Evolutionary conservation across 768 basidiomycete genomes (phyloP), one percentile per base, ranked within the genome.

Genomic region (Trametes cubensis): DNA sequence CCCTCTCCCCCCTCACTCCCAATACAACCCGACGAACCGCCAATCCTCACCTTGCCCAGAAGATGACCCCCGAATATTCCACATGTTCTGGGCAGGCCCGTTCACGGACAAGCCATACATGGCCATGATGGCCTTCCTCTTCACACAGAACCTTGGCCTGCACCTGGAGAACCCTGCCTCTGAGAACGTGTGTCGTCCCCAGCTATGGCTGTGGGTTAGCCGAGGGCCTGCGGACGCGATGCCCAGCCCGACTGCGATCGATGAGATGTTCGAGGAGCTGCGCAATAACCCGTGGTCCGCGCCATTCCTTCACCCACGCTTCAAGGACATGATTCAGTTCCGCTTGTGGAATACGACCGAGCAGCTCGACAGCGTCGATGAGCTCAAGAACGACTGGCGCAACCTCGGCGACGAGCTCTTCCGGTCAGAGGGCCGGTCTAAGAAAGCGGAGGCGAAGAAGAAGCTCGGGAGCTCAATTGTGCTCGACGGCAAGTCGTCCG

Each of bases 31-130:
- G 0, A 81, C 84, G 63, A 80, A 85, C 46, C 62, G 52, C 6
- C 51, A 47, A 51, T 80, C 85, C 41, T 71, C 82, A 7, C 46
- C 62, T 2, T 99, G 97, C 75, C 93, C 97, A 70, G 82, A 88
- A 0, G 88, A 92, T 65, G 85, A 90, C 68, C 89, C 94, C 6
- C 85, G 92, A 28, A 77, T 98, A 40, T 98, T 96, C 80, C 97
- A 99, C 76, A 97, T 98, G 88, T 99, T 97, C 80, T 98, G 97
- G 96, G 92, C 95, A 0, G 96, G 97, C 0, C 88, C 94, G 0
- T 98, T 99, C 79, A 97, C 95, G 6, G 97, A 99, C 80, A 98
- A 98, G 74, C 97, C 97, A 2, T 98, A 99, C 80, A 85, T 94
- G 62, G 94, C 96, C 0, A 81, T 98, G 50, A 80, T 96, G 23